phyloP scores from a whole-genome alignment of 768 basidiomycete species.

The Boletus pseudopeckii region DNA sequence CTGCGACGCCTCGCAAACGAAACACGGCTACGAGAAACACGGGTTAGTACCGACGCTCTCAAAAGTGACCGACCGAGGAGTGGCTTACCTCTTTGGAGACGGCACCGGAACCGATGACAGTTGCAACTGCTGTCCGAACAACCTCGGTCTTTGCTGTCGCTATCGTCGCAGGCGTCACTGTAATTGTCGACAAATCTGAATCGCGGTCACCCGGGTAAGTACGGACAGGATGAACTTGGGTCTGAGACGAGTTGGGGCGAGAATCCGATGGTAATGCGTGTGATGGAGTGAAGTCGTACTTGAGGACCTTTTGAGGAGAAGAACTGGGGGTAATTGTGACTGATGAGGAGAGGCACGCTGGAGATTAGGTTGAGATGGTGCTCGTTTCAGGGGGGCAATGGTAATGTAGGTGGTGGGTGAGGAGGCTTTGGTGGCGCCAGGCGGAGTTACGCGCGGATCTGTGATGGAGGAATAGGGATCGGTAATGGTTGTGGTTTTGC shows the following conservation, averaged over 20 bases:
- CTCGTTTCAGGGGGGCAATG: conserved; percentile 24
- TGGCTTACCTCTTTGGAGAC: conserved; percentile 30
- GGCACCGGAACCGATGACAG: conserved; percentile 39
- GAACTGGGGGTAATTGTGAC: conserved; percentile 10
- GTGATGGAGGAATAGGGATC: conserved; percentile 25
- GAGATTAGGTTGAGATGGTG: conserved; percentile 13
- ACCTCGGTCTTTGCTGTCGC: conserved; percentile 46
- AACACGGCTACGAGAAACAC: neutral
- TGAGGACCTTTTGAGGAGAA: conserved; percentile 1
- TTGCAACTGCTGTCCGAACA: conserved; percentile 51
- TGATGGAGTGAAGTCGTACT: neutral
- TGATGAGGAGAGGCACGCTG: conserved; percentile 1
- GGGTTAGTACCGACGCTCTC: neutral
- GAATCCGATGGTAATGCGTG: conserved; percentile 5
- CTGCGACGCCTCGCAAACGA: conserved; percentile 28
- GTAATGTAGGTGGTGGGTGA: conserved; percentile 18
- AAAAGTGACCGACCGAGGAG: neutral
- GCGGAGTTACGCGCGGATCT: conserved; percentile 30
- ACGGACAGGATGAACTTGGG: conserved; percentile 15
- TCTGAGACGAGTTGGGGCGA: conserved; percentile 18
- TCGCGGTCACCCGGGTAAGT: conserved; percentile 26
- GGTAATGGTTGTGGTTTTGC: conserved; percentile 25
- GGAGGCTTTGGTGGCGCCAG: conserved; percentile 25
- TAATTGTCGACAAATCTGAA: conserved; percentile 38
- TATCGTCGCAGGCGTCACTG: conserved; percentile 42